Evolutionary conservation across 73 alveolate genomes (phyloP).

Genomic region (Symbiodinium natans): DNA sequence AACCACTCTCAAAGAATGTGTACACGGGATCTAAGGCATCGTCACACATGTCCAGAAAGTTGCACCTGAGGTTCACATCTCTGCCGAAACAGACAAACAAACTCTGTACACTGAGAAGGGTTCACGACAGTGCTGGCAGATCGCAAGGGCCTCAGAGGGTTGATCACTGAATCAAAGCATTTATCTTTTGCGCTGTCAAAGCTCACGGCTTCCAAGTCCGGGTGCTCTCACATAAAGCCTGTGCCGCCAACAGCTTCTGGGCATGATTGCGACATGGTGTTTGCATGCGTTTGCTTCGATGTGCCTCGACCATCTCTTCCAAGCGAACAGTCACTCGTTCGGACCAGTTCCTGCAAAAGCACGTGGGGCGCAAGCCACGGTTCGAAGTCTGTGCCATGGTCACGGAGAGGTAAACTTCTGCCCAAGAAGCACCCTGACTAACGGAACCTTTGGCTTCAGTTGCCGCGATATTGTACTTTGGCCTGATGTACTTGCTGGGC

Average conservation of each 20-base stretch:
- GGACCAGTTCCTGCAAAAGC: conserved; percentile 56
- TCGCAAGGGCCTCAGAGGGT: conserved; percentile 62
- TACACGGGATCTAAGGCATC: conserved; percentile 88
- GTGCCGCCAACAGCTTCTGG: neutral
- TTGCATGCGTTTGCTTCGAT: too few relatives aligned
- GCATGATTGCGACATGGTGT: too few relatives aligned
- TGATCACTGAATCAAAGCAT: neutral
- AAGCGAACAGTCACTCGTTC: conserved; percentile 28
- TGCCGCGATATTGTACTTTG: too few relatives aligned
- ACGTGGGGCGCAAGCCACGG: neutral
- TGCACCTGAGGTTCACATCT: neutral
- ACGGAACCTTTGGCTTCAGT: too few relatives aligned
- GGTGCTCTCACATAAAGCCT: conserved; percentile 11
- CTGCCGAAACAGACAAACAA: neutral
- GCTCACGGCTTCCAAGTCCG: conserved; percentile 54
- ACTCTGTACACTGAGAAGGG: neutral
- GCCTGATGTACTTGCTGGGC: too few relatives aligned
- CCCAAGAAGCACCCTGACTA: too few relatives aligned
- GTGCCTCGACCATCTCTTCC: conserved; percentile 58
- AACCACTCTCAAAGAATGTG: conserved; percentile 19
- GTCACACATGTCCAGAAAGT: conserved; percentile 52
- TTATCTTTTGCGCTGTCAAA: neutral
- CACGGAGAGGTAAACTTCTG: too few relatives aligned
- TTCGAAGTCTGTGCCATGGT: too few relatives aligned
- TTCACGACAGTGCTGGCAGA: conserved; percentile 57